phyloP scores from a whole-genome alignment of 1,139 yeast genomes.

The Lodderomyces orthopsilosis region DNA sequence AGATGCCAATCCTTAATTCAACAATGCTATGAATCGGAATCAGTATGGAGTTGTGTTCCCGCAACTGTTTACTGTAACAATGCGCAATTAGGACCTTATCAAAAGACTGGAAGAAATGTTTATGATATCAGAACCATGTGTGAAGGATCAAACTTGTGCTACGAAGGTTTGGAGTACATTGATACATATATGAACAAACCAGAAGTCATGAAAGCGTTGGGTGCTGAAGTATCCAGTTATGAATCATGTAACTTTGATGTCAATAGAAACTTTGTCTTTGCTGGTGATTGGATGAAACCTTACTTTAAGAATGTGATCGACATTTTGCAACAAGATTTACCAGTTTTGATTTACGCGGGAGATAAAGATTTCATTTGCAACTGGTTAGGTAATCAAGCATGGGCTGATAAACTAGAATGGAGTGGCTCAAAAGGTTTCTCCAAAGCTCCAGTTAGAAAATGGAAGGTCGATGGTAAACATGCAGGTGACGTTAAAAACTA shows the following conservation, averaged over 20 bases:
- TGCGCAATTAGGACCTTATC: slow-evolving; percentile 84
- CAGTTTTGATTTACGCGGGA: slow-evolving; percentile 79
- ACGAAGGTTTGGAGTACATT: slow-evolving; percentile 36
- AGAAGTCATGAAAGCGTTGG: slow-evolving; percentile 66
- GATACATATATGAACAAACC: slow-evolving; percentile 36
- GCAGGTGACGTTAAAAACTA: slow-evolving; percentile 50
- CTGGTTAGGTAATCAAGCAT: slow-evolving; percentile 86
- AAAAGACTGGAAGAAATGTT: slow-evolving; percentile 85
- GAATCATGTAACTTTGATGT: slow-evolving; percentile 85
- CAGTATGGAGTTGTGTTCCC: slow-evolving; percentile 90
- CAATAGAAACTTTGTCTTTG: slow-evolving; percentile 77
- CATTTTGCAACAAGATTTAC: slow-evolving; percentile 56
- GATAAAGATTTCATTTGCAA: slow-evolving; percentile 85
- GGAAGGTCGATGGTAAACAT: slow-evolving; percentile 36
- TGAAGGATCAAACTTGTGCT: slow-evolving; percentile 76
- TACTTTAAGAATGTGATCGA: slow-evolving; percentile 65
- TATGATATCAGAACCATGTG: slow-evolving; percentile 90
- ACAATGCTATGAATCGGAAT: slow-evolving; percentile 73
- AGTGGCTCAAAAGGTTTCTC: slow-evolving; percentile 53
- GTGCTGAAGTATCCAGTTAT: slow-evolving; percentile 85
- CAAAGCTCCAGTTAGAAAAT: slow-evolving; percentile 35
- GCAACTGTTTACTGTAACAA: slow-evolving; percentile 90
- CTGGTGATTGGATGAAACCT: slow-evolving; percentile 93
- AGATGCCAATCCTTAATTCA: slow-evolving; percentile 80
- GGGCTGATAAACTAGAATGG: slow-evolving; percentile 73